Percentiles rank a stretch among this genome's conserved stretches.
phyloP scores from a whole-genome alignment of 805 yeast species.

The Ogataea haglerorum region DNA sequence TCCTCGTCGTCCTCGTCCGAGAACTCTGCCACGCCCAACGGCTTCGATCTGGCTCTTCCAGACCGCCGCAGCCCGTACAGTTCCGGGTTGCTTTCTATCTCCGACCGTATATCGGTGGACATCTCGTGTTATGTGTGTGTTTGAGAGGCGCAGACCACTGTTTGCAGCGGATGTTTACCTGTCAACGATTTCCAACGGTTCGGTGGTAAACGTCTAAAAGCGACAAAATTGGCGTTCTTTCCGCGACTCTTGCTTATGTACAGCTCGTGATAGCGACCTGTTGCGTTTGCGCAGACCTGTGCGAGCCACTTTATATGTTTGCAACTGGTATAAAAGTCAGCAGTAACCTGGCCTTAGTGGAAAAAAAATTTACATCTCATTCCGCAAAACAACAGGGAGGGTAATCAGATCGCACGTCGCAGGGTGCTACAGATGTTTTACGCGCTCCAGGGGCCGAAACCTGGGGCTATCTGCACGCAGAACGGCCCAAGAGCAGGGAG shows the following conservation, averaged over 20 bases:
- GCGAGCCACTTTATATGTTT: neutral
- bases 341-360: conserved; percentile 9
- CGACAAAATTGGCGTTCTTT: neutral
- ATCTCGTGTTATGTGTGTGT: conserved; percentile 5
- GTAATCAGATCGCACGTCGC: conserved; percentile 4
- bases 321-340: neutral
- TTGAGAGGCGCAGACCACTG: neutral
- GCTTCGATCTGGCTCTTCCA: conserved; percentile 50
- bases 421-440: neutral
- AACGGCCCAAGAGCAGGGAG: neutral
- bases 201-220: neutral
- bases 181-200: neutral
- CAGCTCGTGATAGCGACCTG: neutral
- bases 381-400: conserved; percentile 11
- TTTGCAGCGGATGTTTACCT: conserved; percentile 3
- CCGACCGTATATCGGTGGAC: conserved; percentile 32
- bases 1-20: conserved; percentile 25
- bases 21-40: conserved; percentile 26
- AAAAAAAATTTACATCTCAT: conserved; percentile 9
- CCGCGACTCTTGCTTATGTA: neutral
- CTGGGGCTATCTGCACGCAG: neutral
- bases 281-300: neutral
- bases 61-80: conserved; percentile 81
- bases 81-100: conserved; percentile 68
- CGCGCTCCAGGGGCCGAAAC: neutral